Base-by-base conservation (phyloP, 768 basidiomycete genomes). In the Tephrocybe sp. region DNA sequence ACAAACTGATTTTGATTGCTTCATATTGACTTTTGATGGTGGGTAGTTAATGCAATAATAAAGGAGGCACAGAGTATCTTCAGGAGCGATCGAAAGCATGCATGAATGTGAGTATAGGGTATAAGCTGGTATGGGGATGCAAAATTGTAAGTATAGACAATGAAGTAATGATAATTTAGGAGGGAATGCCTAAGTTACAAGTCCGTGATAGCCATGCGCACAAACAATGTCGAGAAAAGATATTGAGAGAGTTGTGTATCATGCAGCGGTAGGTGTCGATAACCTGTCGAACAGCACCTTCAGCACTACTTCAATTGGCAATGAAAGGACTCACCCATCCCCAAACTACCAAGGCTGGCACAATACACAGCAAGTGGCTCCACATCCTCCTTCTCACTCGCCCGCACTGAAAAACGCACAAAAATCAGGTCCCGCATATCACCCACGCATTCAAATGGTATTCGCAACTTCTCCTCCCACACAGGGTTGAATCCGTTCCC, bases 401-500 rank as follows among this genome's bases (percentile, higher is more conserved):
- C 81, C 59, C 81, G 79, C 16, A 98, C 83, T 28, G 82, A 78
- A 58, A 98, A 87, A 52, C 82, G 74, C 43, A 98, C 80, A 64
- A 98, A 99, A 19, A 91, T 79, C 32, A 98, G 74, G 48, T 95
- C 92, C 57, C 74, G 73, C 87, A 95, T 90, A 44, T 72, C 70
- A 0, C 86, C 82, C n/a, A 87, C 77, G 60, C 86, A 86, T 37
- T 85, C 83, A 59, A 95, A 94, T 9, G 86, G 83, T 11, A 95
- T 67, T 21, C 74, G 68, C 32, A 94, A 68, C 34, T 69, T 67
- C 57, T 92, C 83, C 55, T 93, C 80, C 90, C 94, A 98, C 4
- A 83, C 72, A 0, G 96, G 96, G 65, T 97, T 97, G 72, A 97
- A 95, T 2, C 96, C 92, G 60, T 95, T 96, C 63, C 89, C 87